Conservation (phyloP, 495 filamentous ascomycete species). For the Clavariopsis aquatica region DNA sequence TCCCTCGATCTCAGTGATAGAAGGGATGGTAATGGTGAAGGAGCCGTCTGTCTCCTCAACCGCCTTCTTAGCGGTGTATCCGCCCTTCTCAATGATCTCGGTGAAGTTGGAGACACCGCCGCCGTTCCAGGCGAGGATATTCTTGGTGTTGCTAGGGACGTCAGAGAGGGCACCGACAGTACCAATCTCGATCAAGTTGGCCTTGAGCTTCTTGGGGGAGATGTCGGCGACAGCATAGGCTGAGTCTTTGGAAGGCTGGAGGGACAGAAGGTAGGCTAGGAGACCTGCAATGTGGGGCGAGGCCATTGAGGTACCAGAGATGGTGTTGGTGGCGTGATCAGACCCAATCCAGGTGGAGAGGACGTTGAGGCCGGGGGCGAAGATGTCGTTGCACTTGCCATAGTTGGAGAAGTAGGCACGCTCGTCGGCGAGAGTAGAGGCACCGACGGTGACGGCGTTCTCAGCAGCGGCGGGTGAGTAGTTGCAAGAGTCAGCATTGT, state of each 20-base stretch:
- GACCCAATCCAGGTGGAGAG: conserved; percentile 96
- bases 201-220: conserved; percentile 93
- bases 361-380: conserved; percentile 96
- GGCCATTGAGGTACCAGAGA: conserved; percentile 99
- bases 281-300: conserved; percentile 97
- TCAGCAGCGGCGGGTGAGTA: conserved; percentile 97
- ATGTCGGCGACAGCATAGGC: conserved; percentile 85
- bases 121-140: conserved; percentile 98
- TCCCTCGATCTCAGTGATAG: conserved; percentile 29
- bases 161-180: conserved; percentile 78
- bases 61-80: conserved; percentile 48
- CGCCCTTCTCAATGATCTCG: conserved; percentile 72
- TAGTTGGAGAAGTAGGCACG: conserved; percentile 99
- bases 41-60: conserved; percentile 22
- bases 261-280: conserved; percentile 94
- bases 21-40: conserved; percentile 39
- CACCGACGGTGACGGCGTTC: conserved; percentile 94
- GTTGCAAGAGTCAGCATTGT: conserved; percentile 97
- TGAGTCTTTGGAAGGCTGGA: conserved; percentile 85
- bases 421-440: conserved; percentile 88
- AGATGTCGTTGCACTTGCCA: conserved; percentile 99
- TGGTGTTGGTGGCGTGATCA: conserved; percentile 92
- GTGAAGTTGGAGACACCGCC: conserved; percentile 89
- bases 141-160: conserved; percentile 80
- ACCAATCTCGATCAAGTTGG: conserved; percentile 77